Base-by-base conservation (phyloP, 352 stramenopile genomes). In the Phytophthora megakarya region DNA sequence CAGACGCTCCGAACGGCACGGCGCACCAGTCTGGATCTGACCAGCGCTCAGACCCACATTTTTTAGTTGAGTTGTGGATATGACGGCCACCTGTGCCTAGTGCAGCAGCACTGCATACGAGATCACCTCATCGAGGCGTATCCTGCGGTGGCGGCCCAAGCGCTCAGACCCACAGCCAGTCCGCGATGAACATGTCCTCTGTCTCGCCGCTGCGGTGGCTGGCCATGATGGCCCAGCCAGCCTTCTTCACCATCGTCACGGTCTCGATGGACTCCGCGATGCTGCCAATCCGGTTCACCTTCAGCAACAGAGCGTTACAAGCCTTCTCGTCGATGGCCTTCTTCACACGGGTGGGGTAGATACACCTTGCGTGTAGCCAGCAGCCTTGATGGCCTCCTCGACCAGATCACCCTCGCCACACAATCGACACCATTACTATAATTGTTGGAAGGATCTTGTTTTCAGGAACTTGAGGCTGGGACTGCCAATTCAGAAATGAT, bases 281-380 rank as follows among this genome's bases (percentile, higher is more conserved):
- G 47, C 90, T 98, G 70, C 98, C 98, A 74, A 99, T 99, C 89
- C 99, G 98, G 90, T 99, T 99, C n/a, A 99, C 97, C 85, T 99
- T 99, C 42, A 99, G 89, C 61, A 99, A 79, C 28, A 99, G 87
- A 21, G 97, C 98, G 71, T 99, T 99, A 61, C 89, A 97, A 18
- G 96, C 84, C 70, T 93, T 95, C 48, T 89, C 79, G 10, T 98
- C 91, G 45, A 99, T 92, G 19, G 96, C 87, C 72, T 94, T 97
- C 44, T 93, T 60, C 62, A 99, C 98, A 72, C 97, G 97, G 39
- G 91, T 89, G 23, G 96, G 94, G 89, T 99, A 99, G 23, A 97
- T 99, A 26, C 98, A 96, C 39, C 90, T 99, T 96, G 88, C 38
- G 89, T 84, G 89, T 99, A 99, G 47, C 97, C 97, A 7, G 96